Evolutionary conservation across 148 eudicot species (phyloP).

Genomic region (Camellia japonica): DNA sequence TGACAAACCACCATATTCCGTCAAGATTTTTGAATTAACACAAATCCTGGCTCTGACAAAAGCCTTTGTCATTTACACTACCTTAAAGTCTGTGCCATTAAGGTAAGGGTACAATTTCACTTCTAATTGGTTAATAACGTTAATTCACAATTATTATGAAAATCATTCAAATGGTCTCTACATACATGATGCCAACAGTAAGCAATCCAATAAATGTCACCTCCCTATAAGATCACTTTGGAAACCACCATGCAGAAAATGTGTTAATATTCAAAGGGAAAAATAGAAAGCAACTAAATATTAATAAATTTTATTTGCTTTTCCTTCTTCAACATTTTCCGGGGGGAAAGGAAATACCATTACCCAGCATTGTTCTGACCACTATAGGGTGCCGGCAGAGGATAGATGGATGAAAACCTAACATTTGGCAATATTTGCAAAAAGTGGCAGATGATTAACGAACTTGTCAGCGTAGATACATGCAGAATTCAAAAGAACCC

Average conservation of each 20-base stretch:
- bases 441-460: not conserved
- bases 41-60: not conserved
- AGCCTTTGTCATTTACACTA: not conserved
- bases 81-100: not conserved
- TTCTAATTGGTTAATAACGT: not conserved
- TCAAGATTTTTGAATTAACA: not conserved
- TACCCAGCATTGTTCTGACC: not conserved
- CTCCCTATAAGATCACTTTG: not conserved
- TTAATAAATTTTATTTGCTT: not conserved
- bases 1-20: not conserved
- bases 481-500: not conserved
- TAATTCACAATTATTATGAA: not conserved
- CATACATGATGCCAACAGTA: not conserved
- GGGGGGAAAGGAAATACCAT: not conserved
- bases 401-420: constrained; percentile 4
- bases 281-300: too few species aligned
- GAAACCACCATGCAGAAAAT: not conserved
- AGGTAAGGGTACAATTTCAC: not conserved
- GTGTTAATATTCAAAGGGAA: too few species aligned
- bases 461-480: not conserved
- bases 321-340: not conserved
- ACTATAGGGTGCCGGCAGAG: not conserved
- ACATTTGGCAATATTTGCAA: not conserved
- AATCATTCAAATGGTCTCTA: not conserved
- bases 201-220: constrained; percentile 7